Conservation (phyloP, 257 asterid species). For the Prunella vulgaris region DNA sequence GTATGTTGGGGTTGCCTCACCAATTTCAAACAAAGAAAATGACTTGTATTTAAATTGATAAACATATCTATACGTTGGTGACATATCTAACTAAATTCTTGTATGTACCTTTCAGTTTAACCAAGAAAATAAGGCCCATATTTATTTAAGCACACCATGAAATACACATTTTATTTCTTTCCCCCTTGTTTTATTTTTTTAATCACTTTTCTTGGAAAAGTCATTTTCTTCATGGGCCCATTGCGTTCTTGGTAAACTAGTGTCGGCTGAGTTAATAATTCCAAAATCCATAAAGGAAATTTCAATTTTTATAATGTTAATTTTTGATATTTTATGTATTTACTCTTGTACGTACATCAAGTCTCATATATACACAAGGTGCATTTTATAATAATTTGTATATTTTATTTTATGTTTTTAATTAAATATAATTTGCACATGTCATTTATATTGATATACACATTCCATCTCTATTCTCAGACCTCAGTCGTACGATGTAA, state of each 20-base stretch:
- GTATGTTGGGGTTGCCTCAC: not conserved
- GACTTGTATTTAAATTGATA: conserved; percentile 13
- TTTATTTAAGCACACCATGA: conserved; percentile 17
- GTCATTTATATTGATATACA: too few species aligned
- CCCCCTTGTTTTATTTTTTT: not conserved
- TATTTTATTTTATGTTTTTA: too few species aligned
- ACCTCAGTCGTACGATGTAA: too few species aligned
- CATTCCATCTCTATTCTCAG: too few species aligned
- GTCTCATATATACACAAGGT: too few species aligned
- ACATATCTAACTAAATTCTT: conserved; percentile 18
- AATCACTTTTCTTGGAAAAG: conserved; percentile 14
- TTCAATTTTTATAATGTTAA: not conserved
- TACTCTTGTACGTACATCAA: too few species aligned
- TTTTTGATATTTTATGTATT: not conserved
- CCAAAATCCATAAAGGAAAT: not conserved
- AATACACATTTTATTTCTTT: conserved; percentile 14
- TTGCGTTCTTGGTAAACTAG: conserved; percentile 18
- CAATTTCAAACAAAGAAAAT: not conserved
- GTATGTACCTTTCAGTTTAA: conserved; percentile 18
- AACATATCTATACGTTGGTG: conserved; percentile 7
- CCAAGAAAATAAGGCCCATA: conserved; percentile 17
- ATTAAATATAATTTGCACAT: too few species aligned
- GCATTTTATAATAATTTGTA: too few species aligned
- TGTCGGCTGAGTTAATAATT: conserved; percentile 39
- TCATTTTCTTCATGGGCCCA: conserved; percentile 31